Evolutionary conservation across 176 grass and related monocot species (phyloP).

Genomic region (Paspalum vaginatum): DNA sequence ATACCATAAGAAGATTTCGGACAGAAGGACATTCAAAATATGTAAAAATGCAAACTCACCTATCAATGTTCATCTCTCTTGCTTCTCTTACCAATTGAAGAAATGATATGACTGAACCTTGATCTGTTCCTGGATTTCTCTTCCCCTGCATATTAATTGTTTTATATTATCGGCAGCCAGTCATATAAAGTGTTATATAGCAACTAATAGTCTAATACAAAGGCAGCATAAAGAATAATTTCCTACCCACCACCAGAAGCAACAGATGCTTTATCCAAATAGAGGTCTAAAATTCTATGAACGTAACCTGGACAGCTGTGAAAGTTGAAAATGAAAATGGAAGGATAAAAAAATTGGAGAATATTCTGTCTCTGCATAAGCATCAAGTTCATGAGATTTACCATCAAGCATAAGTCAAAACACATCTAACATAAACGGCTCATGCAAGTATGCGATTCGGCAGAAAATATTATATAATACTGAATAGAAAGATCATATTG

Average conservation of each 20-base stretch:
- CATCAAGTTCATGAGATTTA: constrained; percentile 7
- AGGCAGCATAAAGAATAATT: constrained; percentile 1
- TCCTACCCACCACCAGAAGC: constrained; percentile 1
- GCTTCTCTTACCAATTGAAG: constrained; percentile 71
- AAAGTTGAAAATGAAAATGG: constrained; percentile 10
- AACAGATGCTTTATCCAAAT: constrained; percentile 27
- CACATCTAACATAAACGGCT: constrained; percentile 23
- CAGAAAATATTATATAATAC: constrained; percentile 4
- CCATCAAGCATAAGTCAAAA: constrained; percentile 13
- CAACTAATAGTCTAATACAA: constrained; percentile 2
- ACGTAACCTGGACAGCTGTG: not conserved
- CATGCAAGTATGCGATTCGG: constrained; percentile 15
- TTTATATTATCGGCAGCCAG: constrained; percentile 9
- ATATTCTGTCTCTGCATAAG: not conserved
- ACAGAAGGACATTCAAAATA: constrained; percentile 13
- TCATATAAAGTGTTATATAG: constrained; percentile 11
- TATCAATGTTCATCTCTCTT: constrained; percentile 91
- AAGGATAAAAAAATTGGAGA: not conserved
- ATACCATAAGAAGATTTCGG: constrained; percentile 31
- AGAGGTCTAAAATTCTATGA: constrained; percentile 21
- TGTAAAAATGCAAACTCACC: constrained; percentile 53
- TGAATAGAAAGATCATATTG: not conserved
- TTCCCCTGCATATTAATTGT: constrained; percentile 70
- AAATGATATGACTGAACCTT: constrained; percentile 66
- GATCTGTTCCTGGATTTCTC: constrained; percentile 90